These are phyloP conservation scores for Metarhizium guizhouense DNA, from an alignment of 2,329 filamentous ascomycete species.

Conservation along the genomic window DNA sequence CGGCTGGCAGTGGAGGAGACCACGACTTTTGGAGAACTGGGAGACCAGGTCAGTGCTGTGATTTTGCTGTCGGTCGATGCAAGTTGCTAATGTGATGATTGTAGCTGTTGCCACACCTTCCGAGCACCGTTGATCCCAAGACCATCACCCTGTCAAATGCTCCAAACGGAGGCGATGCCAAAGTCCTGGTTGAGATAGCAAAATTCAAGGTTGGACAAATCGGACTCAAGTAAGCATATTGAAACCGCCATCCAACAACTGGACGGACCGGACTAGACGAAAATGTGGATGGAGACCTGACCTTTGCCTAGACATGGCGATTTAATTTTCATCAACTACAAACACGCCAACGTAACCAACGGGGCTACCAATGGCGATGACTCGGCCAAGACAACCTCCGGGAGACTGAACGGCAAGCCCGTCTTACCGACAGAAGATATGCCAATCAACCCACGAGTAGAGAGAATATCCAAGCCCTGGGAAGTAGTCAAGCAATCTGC, in stretches of 20 bases:
- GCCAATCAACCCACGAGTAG: constrained; percentile 62
- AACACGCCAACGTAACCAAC: constrained; percentile 40
- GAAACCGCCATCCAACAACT: constrained; percentile 6
- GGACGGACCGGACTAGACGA: neutral
- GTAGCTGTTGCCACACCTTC: constrained; percentile 50
- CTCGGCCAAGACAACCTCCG: constrained; percentile 36
- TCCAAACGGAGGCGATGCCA: constrained; percentile 48
- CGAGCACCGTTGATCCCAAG: constrained; percentile 50
- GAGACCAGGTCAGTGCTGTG: constrained; percentile 33
- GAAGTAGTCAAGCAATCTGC: constrained; percentile 82
- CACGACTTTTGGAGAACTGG: constrained; percentile 61
- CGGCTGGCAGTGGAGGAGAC: constrained; percentile 69
- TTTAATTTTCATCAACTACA: constrained; percentile 79
- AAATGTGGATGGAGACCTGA: constrained; percentile 11
- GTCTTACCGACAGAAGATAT: constrained; percentile 60
- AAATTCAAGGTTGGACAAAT: constrained; percentile 48
- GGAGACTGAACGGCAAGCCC: constrained; percentile 70
- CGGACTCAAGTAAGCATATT: constrained; percentile 43
- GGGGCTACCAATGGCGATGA: constrained; percentile 27
- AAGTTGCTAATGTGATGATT: neutral
- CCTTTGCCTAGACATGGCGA: constrained; percentile 64
- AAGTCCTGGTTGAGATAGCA: constrained; percentile 48
- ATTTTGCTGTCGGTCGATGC: neutral
- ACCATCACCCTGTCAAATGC: constrained; percentile 55
- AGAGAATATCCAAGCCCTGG: constrained; percentile 48